Percentiles rank a stretch among this genome's conserved stretches.
Conservation (phyloP, 2,329 filamentous ascomycete genomes). For the Ceratocystis cacaofunesta region DNA sequence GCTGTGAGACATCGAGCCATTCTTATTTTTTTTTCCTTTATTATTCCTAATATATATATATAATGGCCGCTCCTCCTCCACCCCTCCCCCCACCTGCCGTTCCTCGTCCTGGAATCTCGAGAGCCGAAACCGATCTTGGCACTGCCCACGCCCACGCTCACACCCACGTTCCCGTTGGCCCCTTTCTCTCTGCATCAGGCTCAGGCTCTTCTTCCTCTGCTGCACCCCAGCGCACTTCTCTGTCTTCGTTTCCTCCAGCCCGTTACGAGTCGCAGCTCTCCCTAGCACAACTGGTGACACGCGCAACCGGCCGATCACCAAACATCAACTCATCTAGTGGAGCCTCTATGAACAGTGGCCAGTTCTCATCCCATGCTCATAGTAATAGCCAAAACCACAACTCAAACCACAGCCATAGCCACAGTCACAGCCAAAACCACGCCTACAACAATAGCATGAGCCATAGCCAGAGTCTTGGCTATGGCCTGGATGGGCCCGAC, state of each 20-base stretch:
- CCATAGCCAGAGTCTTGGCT: conserved; percentile 1
- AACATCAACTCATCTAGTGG: conserved; percentile 29
- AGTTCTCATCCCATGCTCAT: not conserved
- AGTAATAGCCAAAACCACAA: not conserved
- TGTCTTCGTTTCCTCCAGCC: conserved; percentile 49
- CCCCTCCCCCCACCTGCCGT: conserved; percentile 1
- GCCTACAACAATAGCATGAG: conserved; percentile 5
- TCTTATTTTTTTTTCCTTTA: too few species aligned
- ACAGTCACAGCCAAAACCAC: not conserved
- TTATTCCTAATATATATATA: conserved; percentile 7
- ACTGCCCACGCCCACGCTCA: not conserved
- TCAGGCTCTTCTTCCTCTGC: not conserved
- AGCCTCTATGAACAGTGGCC: conserved; percentile 24
- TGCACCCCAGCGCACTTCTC: conserved; percentile 34
- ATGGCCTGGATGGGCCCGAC: conserved; percentile 19
- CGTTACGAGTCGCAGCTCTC: conserved; percentile 45
- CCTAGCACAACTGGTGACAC: conserved; percentile 18
- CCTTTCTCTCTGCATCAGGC: not conserved
- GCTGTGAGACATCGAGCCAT: too few species aligned
- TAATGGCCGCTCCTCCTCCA: conserved; percentile 14
- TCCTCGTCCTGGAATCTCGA: conserved; percentile 13
- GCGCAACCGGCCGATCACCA: conserved; percentile 33
- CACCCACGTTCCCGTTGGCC: not conserved
- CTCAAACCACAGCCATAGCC: not conserved
- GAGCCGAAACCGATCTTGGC: conserved; percentile 11